A percentile compares a stretch with the other conserved stretches of the same genome.
Conservation (phyloP, 2,329 filamentous ascomycete genomes). For the Epichloe scottii region DNA sequence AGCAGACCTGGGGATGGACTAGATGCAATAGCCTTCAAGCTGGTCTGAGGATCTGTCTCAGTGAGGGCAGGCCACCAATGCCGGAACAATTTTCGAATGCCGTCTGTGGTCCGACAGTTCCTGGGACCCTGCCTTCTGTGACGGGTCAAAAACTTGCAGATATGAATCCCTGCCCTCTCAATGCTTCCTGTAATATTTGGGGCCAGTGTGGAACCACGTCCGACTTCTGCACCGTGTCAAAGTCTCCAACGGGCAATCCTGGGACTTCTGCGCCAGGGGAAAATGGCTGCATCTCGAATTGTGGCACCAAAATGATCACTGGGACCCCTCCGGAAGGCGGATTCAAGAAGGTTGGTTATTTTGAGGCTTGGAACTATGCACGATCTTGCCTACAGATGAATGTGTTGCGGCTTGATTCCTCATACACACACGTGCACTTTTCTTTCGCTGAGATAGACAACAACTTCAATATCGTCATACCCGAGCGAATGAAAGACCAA, state of each 20-base stretch:
- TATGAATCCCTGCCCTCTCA: slow-evolving; percentile 18
- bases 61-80: slow-evolving; percentile 21
- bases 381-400: slow-evolving; percentile 1
- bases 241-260: slow-evolving; percentile 8
- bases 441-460: slow-evolving; percentile 20
- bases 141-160: background rate
- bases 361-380: slow-evolving; percentile 5
- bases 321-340: background rate
- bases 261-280: slow-evolving; percentile 9
- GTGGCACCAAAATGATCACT: slow-evolving; percentile 13
- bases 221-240: slow-evolving; percentile 24
- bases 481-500: too few species aligned
- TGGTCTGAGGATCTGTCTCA: slow-evolving; percentile 27
- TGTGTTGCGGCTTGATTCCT: slow-evolving; percentile 4
- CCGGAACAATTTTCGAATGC: slow-evolving; percentile 18
- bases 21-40: too few species aligned
- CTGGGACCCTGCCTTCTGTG: slow-evolving; percentile 14
- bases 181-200: slow-evolving; percentile 22
- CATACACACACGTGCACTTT: slow-evolving; percentile 23
- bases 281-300: slow-evolving; percentile 19
- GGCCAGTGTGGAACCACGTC: slow-evolving; percentile 28
- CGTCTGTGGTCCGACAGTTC: slow-evolving; percentile 22
- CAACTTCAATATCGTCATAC: slow-evolving; percentile 9
- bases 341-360: slow-evolving; percentile 11
- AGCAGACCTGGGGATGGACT: too few species aligned